These are phyloP conservation scores for Pseudoneurospora amorphoporcata DNA, from an alignment of 495 filamentous ascomycete genomes.

Conservation along the genomic window DNA sequence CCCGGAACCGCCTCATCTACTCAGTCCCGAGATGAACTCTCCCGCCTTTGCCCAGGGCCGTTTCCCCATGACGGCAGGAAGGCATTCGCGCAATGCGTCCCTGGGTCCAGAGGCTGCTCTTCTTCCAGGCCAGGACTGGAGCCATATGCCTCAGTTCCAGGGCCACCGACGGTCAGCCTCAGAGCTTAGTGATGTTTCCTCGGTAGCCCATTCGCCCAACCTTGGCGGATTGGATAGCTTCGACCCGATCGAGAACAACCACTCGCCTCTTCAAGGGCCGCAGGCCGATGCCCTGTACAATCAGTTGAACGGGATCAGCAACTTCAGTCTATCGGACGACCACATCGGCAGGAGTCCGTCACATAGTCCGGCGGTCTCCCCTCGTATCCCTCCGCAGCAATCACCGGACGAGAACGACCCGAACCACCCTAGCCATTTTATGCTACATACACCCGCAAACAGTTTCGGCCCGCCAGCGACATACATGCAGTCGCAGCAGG, in stretches of 20 bases:
- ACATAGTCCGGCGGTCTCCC: slow-evolving; percentile 78
- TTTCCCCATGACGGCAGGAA: slow-evolving; percentile 41
- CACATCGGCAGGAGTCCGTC: slow-evolving; percentile 59
- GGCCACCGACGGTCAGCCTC: slow-evolving; percentile 75
- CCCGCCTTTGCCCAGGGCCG: slow-evolving; percentile 48
- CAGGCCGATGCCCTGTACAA: slow-evolving; percentile 67
- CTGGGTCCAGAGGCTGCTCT: slow-evolving; percentile 70
- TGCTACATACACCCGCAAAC: slow-evolving; percentile 36
- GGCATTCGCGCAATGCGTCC: slow-evolving; percentile 69
- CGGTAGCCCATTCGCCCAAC: slow-evolving; percentile 70
- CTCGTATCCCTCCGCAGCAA: slow-evolving; percentile 68
- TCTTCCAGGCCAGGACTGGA: slow-evolving; percentile 64
- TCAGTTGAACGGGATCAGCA: slow-evolving; percentile 63
- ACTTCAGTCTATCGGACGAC: slow-evolving; percentile 73
- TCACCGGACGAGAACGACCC: slow-evolving; percentile 30
- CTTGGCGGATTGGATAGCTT: slow-evolving; percentile 69
- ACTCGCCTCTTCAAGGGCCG: slow-evolving; percentile 70
- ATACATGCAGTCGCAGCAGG: slow-evolving; percentile 46
- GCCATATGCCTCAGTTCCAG: slow-evolving; percentile 56
- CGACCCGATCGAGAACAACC: slow-evolving; percentile 58
- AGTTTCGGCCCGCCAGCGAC: slow-evolving; percentile 38
- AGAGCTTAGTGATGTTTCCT: slow-evolving; percentile 81
- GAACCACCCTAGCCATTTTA: slow-evolving; percentile 41
- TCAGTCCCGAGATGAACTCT: slow-evolving; percentile 53
- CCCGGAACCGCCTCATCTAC: slow-evolving; percentile 59